A percentile compares a stretch with the other conserved stretches of the same genome.
These are phyloP conservation scores for Populus davidiana DNA, from an alignment of 345 rosid genomes.

Conservation along the genomic window DNA sequence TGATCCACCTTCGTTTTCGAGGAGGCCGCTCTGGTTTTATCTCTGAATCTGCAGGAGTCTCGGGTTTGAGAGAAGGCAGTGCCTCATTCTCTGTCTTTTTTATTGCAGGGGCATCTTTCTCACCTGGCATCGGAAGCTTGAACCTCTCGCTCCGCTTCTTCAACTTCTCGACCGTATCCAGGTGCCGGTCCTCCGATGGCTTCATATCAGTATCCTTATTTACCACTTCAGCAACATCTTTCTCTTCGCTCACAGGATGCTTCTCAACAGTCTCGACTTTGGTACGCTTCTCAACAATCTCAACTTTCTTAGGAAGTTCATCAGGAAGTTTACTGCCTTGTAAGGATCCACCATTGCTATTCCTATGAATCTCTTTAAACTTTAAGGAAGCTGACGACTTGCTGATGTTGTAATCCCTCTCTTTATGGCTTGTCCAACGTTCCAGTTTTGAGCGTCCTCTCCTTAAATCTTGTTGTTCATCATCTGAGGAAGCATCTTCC, in stretches of 20 bases:
- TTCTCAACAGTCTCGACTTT: constrained; percentile 36
- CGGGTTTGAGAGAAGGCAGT: constrained; percentile 49
- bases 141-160: constrained; percentile 98
- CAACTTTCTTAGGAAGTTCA: constrained; percentile 37
- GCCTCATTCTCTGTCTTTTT: constrained; percentile 68
- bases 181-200: constrained; percentile 61
- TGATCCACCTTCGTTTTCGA: constrained; percentile 84
- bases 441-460: constrained; percentile 87
- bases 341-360: constrained; percentile 36
- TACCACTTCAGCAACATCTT: constrained; percentile 44
- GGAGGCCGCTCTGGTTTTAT: constrained; percentile 87
- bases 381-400: constrained; percentile 62
- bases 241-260: constrained; percentile 43
- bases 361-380: constrained; percentile 53
- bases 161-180: constrained; percentile 91
- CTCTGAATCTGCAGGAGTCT: constrained; percentile 57
- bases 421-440: constrained; percentile 93
- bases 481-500: constrained; percentile 70
- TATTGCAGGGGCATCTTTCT: constrained; percentile 48
- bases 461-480: constrained; percentile 70
- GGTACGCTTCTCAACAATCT: constrained; percentile 37
- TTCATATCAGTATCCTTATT: constrained; percentile 53
- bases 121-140: constrained; percentile 89
- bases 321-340: constrained; percentile 33
- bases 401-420: constrained; percentile 59